phyloP scores from a whole-genome alignment of 495 filamentous ascomycete species.

The Durotheca rogersii region DNA sequence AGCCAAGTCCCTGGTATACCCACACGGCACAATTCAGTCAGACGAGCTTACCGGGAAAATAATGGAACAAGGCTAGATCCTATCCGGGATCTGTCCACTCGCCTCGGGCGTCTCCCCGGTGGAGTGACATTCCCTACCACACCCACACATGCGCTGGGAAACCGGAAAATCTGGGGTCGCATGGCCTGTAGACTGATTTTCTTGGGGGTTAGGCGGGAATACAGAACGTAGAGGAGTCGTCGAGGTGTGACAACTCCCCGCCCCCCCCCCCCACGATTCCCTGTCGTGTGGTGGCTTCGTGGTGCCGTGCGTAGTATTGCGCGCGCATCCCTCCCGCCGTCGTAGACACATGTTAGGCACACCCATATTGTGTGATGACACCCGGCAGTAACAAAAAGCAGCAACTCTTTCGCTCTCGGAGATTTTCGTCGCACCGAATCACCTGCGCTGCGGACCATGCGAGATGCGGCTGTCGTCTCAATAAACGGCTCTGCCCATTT shows the following conservation, averaged over 20 bases:
- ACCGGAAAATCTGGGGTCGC: slow-evolving; percentile 27
- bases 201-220: slow-evolving; percentile 3
- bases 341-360: not conserved
- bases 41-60: slow-evolving; percentile 31
- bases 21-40: slow-evolving; percentile 28
- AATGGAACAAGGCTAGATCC: slow-evolving; percentile 27
- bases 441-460: slow-evolving; percentile 24
- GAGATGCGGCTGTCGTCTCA: slow-evolving; percentile 29
- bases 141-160: slow-evolving; percentile 11
- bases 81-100: slow-evolving; percentile 21
- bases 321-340: slow-evolving; percentile 2
- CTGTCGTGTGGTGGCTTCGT: slow-evolving; percentile 25
- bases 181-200: slow-evolving; percentile 9
- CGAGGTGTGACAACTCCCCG: slow-evolving; percentile 12
- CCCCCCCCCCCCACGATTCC: too few species aligned
- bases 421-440: slow-evolving; percentile 16
- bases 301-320: slow-evolving; percentile 24
- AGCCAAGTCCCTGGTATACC: slow-evolving; percentile 20
- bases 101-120: slow-evolving; percentile 15
- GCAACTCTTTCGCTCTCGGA: slow-evolving; percentile 8
- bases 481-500: slow-evolving; percentile 24
- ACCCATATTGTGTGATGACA: too few species aligned
- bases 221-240: slow-evolving; percentile 1
- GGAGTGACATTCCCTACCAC: slow-evolving; percentile 19
- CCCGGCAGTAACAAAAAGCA: too few species aligned